Conservation (phyloP, 108 stramenopile species). For the Skeletonema potamos region DNA sequence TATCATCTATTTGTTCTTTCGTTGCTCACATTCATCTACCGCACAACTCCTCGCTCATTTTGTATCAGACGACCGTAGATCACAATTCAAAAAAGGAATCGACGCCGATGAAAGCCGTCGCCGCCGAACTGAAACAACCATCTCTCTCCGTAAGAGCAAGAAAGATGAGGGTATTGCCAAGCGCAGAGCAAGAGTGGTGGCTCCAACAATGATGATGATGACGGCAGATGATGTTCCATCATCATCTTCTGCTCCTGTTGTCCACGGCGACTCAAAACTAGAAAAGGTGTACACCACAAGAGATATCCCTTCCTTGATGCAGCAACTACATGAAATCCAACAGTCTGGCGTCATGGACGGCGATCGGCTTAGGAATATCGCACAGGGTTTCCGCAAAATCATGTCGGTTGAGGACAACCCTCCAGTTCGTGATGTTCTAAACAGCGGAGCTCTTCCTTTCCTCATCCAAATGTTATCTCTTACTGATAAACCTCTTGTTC, state of each 20-base stretch:
- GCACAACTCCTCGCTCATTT: conserved; percentile 2
- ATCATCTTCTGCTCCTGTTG: not conserved
- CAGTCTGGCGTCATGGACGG: conserved; percentile 19
- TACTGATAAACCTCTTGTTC: conserved; percentile 50
- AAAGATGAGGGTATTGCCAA: conserved; percentile 71
- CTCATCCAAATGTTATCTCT: conserved; percentile 68
- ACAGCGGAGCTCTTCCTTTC: conserved; percentile 67
- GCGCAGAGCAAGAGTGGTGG: conserved; percentile 40
- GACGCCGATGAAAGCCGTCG: conserved; percentile 51
- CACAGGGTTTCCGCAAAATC: conserved; percentile 75
- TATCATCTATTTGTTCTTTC: not conserved
- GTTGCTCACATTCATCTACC: not conserved
- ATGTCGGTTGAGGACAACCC: conserved; percentile 82
- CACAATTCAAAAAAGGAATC: conserved; percentile 43
- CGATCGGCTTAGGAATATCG: conserved; percentile 47
- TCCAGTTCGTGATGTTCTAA: conserved; percentile 81
- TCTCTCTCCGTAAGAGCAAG: conserved; percentile 76
- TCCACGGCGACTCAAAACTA: not conserved
- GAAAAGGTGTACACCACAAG: conserved; percentile 38
- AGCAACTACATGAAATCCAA: conserved; percentile 24
- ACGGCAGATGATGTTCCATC: not conserved
- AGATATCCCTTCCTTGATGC: conserved; percentile 54
- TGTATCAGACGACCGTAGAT: conserved; percentile 20
- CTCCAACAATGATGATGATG: not conserved
- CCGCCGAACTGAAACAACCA: conserved; percentile 70